Evolutionary conservation across 441 rosid species (phyloP), one percentile per base, ranked within the genome.

Genomic region (Arabidopsis hybrid): DNA sequence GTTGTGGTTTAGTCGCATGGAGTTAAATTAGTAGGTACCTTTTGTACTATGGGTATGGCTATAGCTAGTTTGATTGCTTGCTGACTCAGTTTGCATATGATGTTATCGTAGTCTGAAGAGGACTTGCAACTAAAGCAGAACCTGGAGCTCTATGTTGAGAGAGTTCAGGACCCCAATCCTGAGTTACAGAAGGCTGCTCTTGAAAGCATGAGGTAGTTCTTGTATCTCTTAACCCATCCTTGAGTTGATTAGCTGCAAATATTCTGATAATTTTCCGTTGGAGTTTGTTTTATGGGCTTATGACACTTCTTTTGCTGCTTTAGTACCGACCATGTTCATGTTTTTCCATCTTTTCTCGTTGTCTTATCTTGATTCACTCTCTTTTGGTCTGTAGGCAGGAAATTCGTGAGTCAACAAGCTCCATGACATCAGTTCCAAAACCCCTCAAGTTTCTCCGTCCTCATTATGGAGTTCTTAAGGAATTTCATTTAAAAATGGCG

Each of bases 361-460:
- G 42, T 60, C 57, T 65, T 60, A 26, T 29, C 59, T 50, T 72
- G 64, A 31, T 26, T 6, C 14, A n/a, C 42, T 32, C 9, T 43
- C 3, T 56, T 59, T 52, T n/a, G 69, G 52, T 59, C 60, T 82
- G 65, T 72, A 95, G 99, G 85, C 91, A 91, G 76, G 98, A 89
- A 79, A 91, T 95, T 36, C 89, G 92, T 31, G 85, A 88, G n/a
- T 79, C 99, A 68, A 91, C 98, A 7, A 92, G 97, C 82, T 95
- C 99, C 50, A 91, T 95, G 99, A 92, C 97, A 21, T 92, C 97
- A 21, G 97, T 92, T 74, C 98, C 98, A 18, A 95, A 95, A 84
- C 98, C 97, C 9, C 84, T 95, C 71, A 95, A 92, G 83, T 95
- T 95, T 83, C 98, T 95, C 65, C 90, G 98, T 16, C 97, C 96